Conservation (phyloP, 164 flowering plant species). For the Magnolia sinica region DNA sequence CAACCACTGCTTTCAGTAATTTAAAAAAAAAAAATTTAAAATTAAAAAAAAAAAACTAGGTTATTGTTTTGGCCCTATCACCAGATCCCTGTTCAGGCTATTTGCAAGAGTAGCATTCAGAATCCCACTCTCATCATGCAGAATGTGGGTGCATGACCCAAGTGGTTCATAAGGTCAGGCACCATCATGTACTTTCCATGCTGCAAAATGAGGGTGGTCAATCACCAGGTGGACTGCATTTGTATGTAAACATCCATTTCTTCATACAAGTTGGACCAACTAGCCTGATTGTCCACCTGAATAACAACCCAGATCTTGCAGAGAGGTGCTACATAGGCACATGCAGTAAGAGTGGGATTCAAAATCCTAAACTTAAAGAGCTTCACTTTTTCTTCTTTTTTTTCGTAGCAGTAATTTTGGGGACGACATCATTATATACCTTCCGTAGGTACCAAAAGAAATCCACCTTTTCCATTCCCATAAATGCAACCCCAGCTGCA, state of each 20-base stretch:
- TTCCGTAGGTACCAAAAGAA: conserved; percentile 96
- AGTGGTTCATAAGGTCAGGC: background rate
- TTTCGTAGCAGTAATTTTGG: background rate
- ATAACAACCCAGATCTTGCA: background rate
- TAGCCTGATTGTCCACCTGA: background rate
- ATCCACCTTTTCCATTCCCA: conserved; percentile 98
- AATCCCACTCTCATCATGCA: background rate
- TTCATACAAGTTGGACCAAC: background rate
- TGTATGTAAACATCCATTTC: background rate
- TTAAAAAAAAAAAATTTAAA: background rate
- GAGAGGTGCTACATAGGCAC: background rate
- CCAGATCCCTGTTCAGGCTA: background rate
- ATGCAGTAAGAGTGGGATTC: background rate
- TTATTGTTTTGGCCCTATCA: background rate
- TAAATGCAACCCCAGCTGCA: conserved; percentile 99
- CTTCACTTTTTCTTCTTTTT: no score
- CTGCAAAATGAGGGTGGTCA: background rate
- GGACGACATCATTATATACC: conserved; percentile 37
- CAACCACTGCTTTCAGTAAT: conserved; percentile 2
- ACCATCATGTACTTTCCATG: background rate
- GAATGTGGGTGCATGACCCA: background rate
- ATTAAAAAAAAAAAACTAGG: background rate
- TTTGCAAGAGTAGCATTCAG: background rate
- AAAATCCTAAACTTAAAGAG: no score
- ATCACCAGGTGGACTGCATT: background rate